Evolutionary conservation across 2,329 filamentous ascomycete species (phyloP), one percentile per base, ranked within the genome.

Genomic region (Hysterium pulicare): DNA sequence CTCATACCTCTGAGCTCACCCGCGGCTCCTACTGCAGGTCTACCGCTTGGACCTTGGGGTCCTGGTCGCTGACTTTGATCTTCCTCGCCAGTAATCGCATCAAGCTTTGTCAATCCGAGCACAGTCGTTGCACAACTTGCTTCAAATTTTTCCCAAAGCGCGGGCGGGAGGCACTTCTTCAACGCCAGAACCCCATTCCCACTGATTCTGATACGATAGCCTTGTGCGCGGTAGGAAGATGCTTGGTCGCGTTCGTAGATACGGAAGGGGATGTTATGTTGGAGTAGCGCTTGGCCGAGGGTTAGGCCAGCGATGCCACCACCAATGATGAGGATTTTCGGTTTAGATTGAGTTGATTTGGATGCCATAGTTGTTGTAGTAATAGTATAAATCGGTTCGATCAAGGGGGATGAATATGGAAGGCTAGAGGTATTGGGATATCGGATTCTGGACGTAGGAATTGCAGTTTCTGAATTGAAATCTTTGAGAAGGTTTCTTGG

Each of bases 301-400:
- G 32, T 31, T 5, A 47, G 35, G 24, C 41, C 41, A 10, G 33
- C 28, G 26, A 47, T 17, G 5, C 44, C 44, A 15, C 41, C 41
- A 34, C 44, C 44, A 17, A 44, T 22, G 16, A 47, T 47, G 20
- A 47, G 33, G 22, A 47, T 38, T n/a, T n/a, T n/a, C n/a, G n/a
- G n/a, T n/a, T n/a, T n/a, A n/a, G n/a, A n/a, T n/a, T n/a, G n/a
- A n/a, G n/a, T n/a, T n/a, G n/a, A n/a, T n/a, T n/a, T n/a, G n/a
- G n/a, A n/a, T n/a, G n/a, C n/a, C n/a, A n/a, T n/a, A n/a, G n/a
- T n/a, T n/a, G n/a, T n/a, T n/a, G n/a, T n/a, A n/a, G n/a, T n/a
- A n/a, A n/a, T n/a, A n/a, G n/a, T n/a, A n/a, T n/a, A n/a, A n/a
- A n/a, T n/a, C n/a, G n/a, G n/a, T n/a, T n/a, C n/a, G n/a, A n/a